Conservation (phyloP, 305 asterid species). For the Fraxinus dipetala region DNA sequence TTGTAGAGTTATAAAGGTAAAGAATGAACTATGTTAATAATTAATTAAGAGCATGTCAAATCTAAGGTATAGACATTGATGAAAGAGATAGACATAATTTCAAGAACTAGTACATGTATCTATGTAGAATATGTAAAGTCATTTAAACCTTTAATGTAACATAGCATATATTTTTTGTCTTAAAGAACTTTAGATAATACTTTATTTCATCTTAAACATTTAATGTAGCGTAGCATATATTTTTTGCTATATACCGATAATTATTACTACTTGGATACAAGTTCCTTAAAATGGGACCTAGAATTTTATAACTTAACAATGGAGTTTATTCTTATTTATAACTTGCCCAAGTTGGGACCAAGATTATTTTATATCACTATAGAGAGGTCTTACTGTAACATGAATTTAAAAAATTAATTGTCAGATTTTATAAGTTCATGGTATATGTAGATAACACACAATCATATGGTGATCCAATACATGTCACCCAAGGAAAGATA, state of each 20-base stretch:
- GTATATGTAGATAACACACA: neutral
- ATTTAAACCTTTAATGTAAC: neutral
- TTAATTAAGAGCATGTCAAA: neutral
- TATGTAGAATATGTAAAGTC: neutral
- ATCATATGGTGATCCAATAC: neutral
- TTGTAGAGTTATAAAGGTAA: neutral
- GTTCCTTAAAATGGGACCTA: neutral
- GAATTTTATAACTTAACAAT: neutral
- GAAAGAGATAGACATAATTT: neutral
- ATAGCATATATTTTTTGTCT: neutral
- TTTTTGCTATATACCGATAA: neutral
- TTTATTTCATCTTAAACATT: neutral
- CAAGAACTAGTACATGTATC: neutral
- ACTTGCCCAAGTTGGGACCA: neutral
- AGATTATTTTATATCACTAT: neutral
- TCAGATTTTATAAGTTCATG: neutral
- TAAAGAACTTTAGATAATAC: neutral
- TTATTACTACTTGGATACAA: neutral
- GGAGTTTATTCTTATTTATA: neutral
- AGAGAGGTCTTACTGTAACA: neutral
- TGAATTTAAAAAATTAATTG: neutral
- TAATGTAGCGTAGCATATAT: neutral
- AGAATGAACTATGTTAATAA: neutral
- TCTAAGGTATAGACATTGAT: neutral
- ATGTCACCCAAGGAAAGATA: constrained; percentile 12